These are phyloP conservation scores for Cryptosporidium felis DNA, from an alignment of 169 alveolate genomes.

Conservation along the genomic window DNA sequence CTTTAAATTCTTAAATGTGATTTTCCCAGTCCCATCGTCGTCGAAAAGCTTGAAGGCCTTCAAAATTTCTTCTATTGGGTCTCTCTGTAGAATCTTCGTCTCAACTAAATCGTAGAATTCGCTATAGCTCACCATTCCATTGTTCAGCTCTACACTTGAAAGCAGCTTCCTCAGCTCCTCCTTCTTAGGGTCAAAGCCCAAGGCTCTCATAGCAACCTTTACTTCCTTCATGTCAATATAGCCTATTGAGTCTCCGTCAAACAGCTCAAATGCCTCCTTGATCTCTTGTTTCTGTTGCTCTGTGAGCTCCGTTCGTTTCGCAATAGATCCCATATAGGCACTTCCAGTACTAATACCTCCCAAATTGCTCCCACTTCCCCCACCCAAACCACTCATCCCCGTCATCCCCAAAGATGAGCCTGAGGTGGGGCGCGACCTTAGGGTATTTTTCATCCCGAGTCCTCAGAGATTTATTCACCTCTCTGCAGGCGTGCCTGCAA, in stretches of 20 bases:
- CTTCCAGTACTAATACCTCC: slow-evolving; percentile 11
- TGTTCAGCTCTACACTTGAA: slow-evolving; percentile 78
- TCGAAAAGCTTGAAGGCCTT: slow-evolving; percentile 95
- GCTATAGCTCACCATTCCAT: slow-evolving; percentile 78
- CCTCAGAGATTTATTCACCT: too few species aligned
- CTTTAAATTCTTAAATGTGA: slow-evolving; percentile 91
- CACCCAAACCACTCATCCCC: slow-evolving; percentile 39
- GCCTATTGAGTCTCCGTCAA: slow-evolving; percentile 97
- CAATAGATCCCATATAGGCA: neutral
- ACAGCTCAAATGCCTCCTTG: slow-evolving; percentile 97
- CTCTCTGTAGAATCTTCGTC: slow-evolving; percentile 89
- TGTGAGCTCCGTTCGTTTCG: slow-evolving; percentile 81
- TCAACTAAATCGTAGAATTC: slow-evolving; percentile 83
- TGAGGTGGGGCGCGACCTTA: slow-evolving; percentile 64
- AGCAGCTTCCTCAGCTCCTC: slow-evolving; percentile 89
- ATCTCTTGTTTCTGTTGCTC: slow-evolving; percentile 90
- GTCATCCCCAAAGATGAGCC: slow-evolving; percentile 27
- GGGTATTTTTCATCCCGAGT: slow-evolving; percentile 15
- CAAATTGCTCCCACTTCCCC: slow-evolving; percentile 48
- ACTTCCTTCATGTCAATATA: slow-evolving; percentile 94
- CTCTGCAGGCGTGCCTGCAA: too few species aligned
- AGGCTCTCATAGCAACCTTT: slow-evolving; percentile 98
- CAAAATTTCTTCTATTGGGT: slow-evolving; percentile 94
- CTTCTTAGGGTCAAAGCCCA: slow-evolving; percentile 97
- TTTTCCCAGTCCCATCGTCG: slow-evolving; percentile 93